Conservation (phyloP, 1,284 basidiomycete genomes). For the Puccinia novopanici region DNA sequence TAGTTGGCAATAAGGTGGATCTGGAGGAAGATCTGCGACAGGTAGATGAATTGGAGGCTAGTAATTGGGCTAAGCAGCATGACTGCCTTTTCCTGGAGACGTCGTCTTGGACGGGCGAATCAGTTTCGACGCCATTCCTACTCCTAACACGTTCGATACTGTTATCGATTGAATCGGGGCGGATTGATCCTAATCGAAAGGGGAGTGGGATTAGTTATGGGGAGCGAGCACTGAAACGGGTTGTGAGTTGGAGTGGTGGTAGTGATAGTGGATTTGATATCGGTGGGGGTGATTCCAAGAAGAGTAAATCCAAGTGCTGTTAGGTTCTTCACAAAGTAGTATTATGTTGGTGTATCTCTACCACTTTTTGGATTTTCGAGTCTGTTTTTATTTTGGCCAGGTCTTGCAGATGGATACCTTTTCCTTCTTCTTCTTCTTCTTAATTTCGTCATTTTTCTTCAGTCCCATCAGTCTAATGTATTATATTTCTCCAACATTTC, state of each 20-base stretch:
- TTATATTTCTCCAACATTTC: background rate
- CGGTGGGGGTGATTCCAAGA: background rate
- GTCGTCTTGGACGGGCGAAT: conserved; percentile 87
- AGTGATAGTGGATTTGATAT: conserved; percentile 20
- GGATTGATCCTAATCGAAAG: conserved; percentile 85
- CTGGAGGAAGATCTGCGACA: conserved; percentile 82
- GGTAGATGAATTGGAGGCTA: conserved; percentile 91
- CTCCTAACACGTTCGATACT: conserved; percentile 86
- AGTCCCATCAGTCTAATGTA: background rate
- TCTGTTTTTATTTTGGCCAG: background rate
- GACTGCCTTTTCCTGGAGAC: conserved; percentile 92
- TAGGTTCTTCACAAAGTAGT: no score
- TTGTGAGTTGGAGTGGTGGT: conserved; percentile 65
- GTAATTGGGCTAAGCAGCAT: conserved; percentile 90
- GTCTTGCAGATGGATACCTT: background rate
- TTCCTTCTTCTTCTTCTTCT: background rate
- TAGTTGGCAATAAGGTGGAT: conserved; percentile 95
- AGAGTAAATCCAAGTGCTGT: conserved; percentile 22
- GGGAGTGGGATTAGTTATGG: conserved; percentile 95
- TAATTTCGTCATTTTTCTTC: no score
- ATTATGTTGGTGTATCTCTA: background rate
- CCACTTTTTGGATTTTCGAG: background rate
- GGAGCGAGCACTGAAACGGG: conserved; percentile 81
- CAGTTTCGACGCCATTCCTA: conserved; percentile 82
- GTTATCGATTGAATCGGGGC: conserved; percentile 87